Evolutionary conservation across 164 flowering plant genomes (phyloP).

Genomic region (Pachysandra terminalis): DNA sequence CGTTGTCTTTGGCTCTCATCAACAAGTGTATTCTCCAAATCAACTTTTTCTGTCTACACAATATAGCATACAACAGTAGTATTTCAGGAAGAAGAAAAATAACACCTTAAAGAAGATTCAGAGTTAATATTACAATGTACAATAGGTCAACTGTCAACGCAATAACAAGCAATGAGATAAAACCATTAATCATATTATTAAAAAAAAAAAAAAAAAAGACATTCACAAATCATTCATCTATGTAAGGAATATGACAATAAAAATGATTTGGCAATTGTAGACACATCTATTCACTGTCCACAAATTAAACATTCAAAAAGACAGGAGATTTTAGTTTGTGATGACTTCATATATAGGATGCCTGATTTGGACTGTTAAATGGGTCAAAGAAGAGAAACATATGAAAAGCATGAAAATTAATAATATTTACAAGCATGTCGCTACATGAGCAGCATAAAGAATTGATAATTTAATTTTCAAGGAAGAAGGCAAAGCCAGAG

Average conservation of each 20-base stretch:
- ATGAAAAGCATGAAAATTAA: not conserved
- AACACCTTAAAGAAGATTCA: not conserved
- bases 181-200: no score
- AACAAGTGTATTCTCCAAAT: slow-evolving; percentile 93
- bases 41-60: slow-evolving; percentile 98
- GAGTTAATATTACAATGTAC: not conserved
- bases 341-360: not conserved
- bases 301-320: not conserved
- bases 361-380: not conserved
- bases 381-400: not conserved
- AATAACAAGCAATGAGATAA: not conserved
- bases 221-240: no score
- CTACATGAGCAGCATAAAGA: not conserved
- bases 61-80: slow-evolving; percentile 1
- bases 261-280: no score
- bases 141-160: not conserved
- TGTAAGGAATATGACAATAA: not conserved
- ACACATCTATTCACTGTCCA: not conserved
- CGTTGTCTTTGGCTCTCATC: slow-evolving; percentile 94
- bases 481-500: not conserved
- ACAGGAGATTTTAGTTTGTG: not conserved
- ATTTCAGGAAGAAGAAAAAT: slow-evolving; percentile 11
- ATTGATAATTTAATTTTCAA: no score
- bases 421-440: not conserved
- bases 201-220: no score